These are phyloP conservation scores for Diplotaxis tenuifolia DNA, from an alignment of 345 rosid genomes.

Conservation along the genomic window DNA sequence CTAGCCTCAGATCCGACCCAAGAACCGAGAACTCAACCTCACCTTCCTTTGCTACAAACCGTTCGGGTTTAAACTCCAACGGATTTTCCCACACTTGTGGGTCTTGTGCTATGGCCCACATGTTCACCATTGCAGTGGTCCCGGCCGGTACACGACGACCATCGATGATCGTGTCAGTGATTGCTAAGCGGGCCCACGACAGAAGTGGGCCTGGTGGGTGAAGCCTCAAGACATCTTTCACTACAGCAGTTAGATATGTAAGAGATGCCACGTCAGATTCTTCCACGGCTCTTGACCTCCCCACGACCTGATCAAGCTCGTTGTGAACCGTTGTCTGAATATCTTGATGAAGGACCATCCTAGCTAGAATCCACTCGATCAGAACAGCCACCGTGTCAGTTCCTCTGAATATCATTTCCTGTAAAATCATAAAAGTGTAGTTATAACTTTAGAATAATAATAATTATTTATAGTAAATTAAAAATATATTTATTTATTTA, in stretches of 20 bases:
- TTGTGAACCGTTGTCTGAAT: constrained; percentile 66
- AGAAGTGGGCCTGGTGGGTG: constrained; percentile 95
- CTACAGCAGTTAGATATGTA: constrained; percentile 67
- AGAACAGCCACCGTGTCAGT: constrained; percentile 85
- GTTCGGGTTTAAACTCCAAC: constrained; percentile 54
- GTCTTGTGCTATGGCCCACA: constrained; percentile 91
- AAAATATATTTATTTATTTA: no score
- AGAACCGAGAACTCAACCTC: constrained; percentile 62
- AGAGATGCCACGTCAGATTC: constrained; percentile 53
- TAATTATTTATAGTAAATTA: no score
- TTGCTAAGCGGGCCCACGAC: constrained; percentile 87
- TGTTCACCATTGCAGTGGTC: constrained; percentile 92
- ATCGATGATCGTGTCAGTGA: constrained; percentile 58
- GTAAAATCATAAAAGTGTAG: background rate
- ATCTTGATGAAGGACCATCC: constrained; percentile 65
- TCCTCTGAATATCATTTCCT: constrained; percentile 95
- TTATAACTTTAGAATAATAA: background rate
- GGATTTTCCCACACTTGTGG: constrained; percentile 67
- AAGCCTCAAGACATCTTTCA: constrained; percentile 74
- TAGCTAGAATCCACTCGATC: constrained; percentile 89
- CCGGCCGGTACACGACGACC: constrained; percentile 71
- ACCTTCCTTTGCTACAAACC: constrained; percentile 48
- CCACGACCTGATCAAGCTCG: constrained; percentile 62
- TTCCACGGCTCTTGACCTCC: constrained; percentile 52
- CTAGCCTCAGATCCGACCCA: constrained; percentile 81